These are phyloP conservation scores for Periconia macrospinosa DNA, from an alignment of 2,329 filamentous ascomycete species.

Conservation along the genomic window DNA sequence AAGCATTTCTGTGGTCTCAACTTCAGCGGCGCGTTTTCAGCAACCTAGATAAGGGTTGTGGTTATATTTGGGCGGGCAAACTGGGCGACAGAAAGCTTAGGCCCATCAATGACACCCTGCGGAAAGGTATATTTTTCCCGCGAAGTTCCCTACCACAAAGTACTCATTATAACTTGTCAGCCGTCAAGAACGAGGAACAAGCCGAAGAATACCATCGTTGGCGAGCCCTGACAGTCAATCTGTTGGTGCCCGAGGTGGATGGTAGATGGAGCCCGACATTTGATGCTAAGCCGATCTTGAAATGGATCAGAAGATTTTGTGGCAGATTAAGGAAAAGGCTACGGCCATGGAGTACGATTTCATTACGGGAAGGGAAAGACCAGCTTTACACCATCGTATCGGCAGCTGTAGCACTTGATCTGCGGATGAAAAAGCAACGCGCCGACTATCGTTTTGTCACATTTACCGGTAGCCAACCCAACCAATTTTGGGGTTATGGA, in stretches of 20 bases:
- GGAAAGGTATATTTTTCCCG: conserved; percentile 29
- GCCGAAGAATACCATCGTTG: conserved; percentile 42
- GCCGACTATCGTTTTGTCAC: conserved; percentile 43
- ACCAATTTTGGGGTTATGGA: conserved; percentile 38
- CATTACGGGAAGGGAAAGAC: conserved; percentile 33
- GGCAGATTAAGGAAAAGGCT: conserved; percentile 32
- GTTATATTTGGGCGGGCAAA: conserved; percentile 42
- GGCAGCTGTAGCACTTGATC: conserved; percentile 39
- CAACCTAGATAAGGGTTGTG: conserved; percentile 37
- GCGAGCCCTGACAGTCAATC: conserved; percentile 39
- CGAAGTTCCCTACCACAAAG: conserved; percentile 1
- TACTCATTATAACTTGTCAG: conserved; percentile 20
- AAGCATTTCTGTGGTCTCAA: conserved; percentile 39
- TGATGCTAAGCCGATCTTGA: conserved; percentile 37
- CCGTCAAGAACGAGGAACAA: conserved; percentile 40
- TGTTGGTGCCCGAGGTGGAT: conserved; percentile 41
- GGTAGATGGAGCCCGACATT: conserved; percentile 41
- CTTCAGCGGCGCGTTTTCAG: conserved; percentile 43
- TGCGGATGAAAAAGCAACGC: conserved; percentile 41
- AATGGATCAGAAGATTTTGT: conserved; percentile 36
- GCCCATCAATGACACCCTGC: conserved; percentile 39
- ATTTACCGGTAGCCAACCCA: conserved; percentile 35
- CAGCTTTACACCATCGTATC: conserved; percentile 38
- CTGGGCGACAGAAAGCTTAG: conserved; percentile 41
- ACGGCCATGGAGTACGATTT: conserved; percentile 35